These are phyloP conservation scores for Fusarium tuaranense DNA, from an alignment of 2,329 filamentous ascomycete species.

Conservation along the genomic window DNA sequence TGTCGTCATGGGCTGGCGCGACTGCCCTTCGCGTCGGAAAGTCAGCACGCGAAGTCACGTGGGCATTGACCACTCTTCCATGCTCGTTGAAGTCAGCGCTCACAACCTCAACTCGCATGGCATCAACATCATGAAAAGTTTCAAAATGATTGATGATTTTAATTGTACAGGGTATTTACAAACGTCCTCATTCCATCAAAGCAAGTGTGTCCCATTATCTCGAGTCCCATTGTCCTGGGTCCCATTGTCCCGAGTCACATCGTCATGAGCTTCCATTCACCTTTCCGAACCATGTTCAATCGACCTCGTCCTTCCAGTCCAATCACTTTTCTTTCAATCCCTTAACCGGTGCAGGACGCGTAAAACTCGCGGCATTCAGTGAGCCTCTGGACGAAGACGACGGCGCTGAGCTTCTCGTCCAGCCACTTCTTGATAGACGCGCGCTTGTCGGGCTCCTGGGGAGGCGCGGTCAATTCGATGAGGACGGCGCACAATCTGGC, in stretches of 20 bases:
- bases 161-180: constrained; percentile 7
- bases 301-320: neutral
- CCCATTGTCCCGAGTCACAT: neutral
- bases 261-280: neutral
- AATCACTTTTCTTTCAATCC: neutral
- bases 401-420: constrained; percentile 38
- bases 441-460: constrained; percentile 32
- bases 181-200: neutral
- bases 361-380: constrained; percentile 16
- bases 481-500: constrained; percentile 44
- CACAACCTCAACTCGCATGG: neutral
- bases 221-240: neutral
- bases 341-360: neutral
- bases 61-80: neutral
- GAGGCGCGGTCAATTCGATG: constrained; percentile 38
- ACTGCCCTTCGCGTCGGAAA: constrained; percentile 41
- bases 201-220: neutral
- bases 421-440: constrained; percentile 39
- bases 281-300: neutral
- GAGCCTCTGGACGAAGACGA: constrained; percentile 38
- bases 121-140: neutral
- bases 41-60: constrained; percentile 44
- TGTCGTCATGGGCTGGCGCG: constrained; percentile 40
- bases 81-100: too few relatives aligned
- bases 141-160: neutral